A percentile compares a stretch with the other conserved stretches of the same genome.
phyloP scores from a whole-genome alignment of 768 basidiomycete species.

The Phylloporus arenicola region DNA sequence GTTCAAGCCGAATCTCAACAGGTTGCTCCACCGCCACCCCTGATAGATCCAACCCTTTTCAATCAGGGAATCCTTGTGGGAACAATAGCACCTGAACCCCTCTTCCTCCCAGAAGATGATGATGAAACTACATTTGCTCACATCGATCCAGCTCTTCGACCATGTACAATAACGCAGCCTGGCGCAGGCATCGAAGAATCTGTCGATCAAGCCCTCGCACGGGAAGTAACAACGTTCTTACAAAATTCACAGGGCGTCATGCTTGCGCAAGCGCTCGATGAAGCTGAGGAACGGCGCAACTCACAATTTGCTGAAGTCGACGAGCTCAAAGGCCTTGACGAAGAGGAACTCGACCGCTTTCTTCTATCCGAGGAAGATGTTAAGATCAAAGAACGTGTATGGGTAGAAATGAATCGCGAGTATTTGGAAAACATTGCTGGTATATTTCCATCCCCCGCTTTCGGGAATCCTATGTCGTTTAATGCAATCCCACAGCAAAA shows the following conservation, averaged over 20 bases:
- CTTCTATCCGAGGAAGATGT: conserved; percentile 76
- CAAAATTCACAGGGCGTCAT: conserved; percentile 55
- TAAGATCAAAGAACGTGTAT: conserved; percentile 81
- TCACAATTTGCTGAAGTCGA: conserved; percentile 46
- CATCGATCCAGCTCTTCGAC: conserved; percentile 54
- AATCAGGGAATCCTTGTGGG: conserved; percentile 65
- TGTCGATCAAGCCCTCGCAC: conserved; percentile 55
- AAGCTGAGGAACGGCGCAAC: conserved; percentile 58
- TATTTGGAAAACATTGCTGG: conserved; percentile 87
- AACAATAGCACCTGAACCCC: conserved; percentile 35
- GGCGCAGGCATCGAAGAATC: conserved; percentile 50
- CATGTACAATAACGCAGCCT: conserved; percentile 14
- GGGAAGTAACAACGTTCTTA: conserved; percentile 67
- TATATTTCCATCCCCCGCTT: conserved; percentile 8
- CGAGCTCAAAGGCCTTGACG: conserved; percentile 76
- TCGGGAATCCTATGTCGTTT: conserved; percentile 36
- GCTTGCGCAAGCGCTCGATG: conserved; percentile 57
- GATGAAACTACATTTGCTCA: conserved; percentile 38
- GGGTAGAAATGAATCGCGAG: conserved; percentile 91
- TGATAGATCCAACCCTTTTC: conserved; percentile 55
- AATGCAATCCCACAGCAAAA: conserved; percentile 57
- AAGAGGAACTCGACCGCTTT: conserved; percentile 83
- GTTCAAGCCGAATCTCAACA: conserved; percentile 14
- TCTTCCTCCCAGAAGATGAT: conserved; percentile 43
- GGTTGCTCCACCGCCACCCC: conserved; percentile 17